Conservation (phyloP, 2,329 filamentous ascomycete species). For the Trichoderma cornu-damae region DNA sequence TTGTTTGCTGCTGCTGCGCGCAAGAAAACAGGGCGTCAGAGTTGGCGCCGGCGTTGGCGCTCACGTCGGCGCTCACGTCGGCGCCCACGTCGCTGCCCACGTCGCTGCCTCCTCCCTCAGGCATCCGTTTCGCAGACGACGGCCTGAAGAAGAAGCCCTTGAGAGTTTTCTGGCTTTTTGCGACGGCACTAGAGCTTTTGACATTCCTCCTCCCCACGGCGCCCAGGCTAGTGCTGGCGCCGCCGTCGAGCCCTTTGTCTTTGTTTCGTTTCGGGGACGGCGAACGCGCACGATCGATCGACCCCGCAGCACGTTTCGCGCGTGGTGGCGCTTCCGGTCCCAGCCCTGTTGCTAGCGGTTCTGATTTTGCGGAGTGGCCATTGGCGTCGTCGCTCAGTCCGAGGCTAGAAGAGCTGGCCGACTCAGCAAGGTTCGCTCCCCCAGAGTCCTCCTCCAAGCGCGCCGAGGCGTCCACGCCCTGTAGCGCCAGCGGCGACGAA, state of each 20-base stretch:
- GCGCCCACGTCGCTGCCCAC: slow-evolving; percentile 18
- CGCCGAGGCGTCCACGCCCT: background rate
- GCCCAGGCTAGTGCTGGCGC: background rate
- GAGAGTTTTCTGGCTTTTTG: slow-evolving; percentile 50
- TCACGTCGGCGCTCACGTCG: slow-evolving; percentile 15
- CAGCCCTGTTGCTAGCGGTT: background rate
- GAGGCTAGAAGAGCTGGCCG: background rate
- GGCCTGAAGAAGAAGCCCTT: slow-evolving; percentile 82
- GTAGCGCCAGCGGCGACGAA: background rate
- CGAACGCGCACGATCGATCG: background rate
- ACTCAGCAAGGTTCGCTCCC: background rate
- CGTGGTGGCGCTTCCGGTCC: background rate
- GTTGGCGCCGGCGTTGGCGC: slow-evolving; percentile 17
- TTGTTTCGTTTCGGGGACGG: slow-evolving; percentile 13
- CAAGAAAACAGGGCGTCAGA: slow-evolving; percentile 13
- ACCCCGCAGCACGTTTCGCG: slow-evolving; percentile 11
- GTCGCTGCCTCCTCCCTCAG: slow-evolving; percentile 12
- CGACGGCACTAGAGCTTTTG: background rate
- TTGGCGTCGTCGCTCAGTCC: background rate
- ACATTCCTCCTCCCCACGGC: background rate
- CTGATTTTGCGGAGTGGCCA: background rate
- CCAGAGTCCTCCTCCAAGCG: background rate
- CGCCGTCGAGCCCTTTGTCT: background rate
- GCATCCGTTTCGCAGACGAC: slow-evolving; percentile 8
- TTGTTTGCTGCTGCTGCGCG: slow-evolving; percentile 5